These are phyloP conservation scores for Dipteronia sinensis DNA, from an alignment of 345 rosid species.

Conservation along the genomic window DNA sequence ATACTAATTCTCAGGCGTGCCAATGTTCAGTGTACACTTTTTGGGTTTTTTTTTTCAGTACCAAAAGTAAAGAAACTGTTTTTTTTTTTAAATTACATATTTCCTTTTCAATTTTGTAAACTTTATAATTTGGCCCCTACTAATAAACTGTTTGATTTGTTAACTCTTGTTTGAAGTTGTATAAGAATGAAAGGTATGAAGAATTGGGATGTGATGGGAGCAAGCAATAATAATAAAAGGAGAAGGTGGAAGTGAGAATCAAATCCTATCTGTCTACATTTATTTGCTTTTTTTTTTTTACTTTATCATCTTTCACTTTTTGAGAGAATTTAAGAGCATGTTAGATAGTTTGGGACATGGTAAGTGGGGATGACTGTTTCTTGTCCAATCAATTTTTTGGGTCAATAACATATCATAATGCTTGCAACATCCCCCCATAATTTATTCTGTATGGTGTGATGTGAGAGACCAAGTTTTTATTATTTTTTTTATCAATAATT, in stretches of 20 bases:
- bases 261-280: constrained; percentile 35
- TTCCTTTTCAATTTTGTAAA: too few relatives aligned
- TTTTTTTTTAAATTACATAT: too few relatives aligned
- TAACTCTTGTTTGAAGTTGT: too few relatives aligned
- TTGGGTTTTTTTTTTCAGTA: too few relatives aligned
- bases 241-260: constrained; percentile 22
- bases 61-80: too few relatives aligned
- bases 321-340: constrained; percentile 9
- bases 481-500: neutral
- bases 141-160: too few relatives aligned
- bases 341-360: constrained; percentile 24
- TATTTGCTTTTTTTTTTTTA: constrained; percentile 7
- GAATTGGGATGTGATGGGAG: too few relatives aligned
- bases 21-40: too few relatives aligned
- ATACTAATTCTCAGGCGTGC: too few relatives aligned
- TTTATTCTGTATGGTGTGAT: neutral
- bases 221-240: too few relatives aligned
- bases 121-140: too few relatives aligned
- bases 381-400: constrained; percentile 20
- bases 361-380: constrained; percentile 26
- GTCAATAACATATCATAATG: constrained; percentile 20
- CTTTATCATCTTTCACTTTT: neutral
- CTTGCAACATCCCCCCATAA: constrained; percentile 23
- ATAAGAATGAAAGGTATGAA: too few relatives aligned
- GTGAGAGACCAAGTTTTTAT: constrained; percentile 20